Evolutionary conservation across 1,284 basidiomycete genomes (phyloP).

Genomic region (Takashimella koratensis): DNA sequence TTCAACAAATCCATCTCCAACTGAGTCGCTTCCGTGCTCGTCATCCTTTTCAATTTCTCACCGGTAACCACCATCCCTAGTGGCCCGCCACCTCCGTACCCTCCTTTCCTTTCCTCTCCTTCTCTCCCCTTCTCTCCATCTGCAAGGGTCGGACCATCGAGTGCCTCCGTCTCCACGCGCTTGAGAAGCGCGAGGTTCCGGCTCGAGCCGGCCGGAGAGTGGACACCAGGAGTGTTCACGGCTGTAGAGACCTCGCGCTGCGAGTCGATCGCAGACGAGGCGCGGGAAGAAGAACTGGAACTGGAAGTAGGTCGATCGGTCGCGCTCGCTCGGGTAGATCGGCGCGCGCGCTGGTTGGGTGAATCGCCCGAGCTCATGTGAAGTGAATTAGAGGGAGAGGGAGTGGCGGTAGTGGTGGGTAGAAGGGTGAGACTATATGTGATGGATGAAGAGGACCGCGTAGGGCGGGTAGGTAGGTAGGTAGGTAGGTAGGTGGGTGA

Average conservation of each 20-base stretch:
- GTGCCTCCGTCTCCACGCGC: neutral
- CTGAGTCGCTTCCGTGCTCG: neutral
- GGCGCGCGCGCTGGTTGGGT: no score
- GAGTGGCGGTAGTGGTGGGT: no score
- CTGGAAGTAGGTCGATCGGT: no score
- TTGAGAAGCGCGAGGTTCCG: neutral
- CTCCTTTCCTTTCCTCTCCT: neutral
- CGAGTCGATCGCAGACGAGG: neutral
- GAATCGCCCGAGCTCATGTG: no score
- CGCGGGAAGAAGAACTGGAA: neutral
- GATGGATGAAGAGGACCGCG: no score
- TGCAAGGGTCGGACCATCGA: neutral
- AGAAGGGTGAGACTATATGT: no score
- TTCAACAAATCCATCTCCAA: neutral
- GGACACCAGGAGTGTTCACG: neutral
- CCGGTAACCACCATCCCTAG: neutral
- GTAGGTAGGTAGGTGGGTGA: no score
- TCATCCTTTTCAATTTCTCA: neutral
- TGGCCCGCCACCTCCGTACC: neutral
- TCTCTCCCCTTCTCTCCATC: neutral
- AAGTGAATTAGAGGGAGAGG: no score
- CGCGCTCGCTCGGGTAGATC: no score
- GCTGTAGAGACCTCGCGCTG: neutral
- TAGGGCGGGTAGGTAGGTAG: no score
- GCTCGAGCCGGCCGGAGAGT: neutral